Percentiles rank a stretch among this genome's conserved stretches.
Conservation (phyloP, 306 rosid genomes). For the Calophaca sinica region DNA sequence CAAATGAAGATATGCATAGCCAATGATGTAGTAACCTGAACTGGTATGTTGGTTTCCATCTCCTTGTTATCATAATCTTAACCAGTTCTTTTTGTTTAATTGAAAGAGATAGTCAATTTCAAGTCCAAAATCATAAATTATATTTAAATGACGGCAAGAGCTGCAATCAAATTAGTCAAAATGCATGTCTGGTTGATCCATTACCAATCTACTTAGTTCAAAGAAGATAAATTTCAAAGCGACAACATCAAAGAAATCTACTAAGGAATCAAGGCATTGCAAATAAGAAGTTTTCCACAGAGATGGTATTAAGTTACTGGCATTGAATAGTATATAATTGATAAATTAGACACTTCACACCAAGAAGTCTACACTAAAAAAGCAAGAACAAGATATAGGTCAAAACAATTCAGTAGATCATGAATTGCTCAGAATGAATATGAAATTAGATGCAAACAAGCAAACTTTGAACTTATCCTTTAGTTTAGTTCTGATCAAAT, state of each 20-base stretch:
- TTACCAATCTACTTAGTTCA: conserved; percentile 28
- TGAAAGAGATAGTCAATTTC: conserved; percentile 4
- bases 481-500: too few relatives aligned
- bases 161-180: too few relatives aligned
- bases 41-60: conserved; percentile 17
- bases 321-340: background rate
- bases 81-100: background rate
- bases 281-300: conserved; percentile 31
- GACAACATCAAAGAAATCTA: background rate
- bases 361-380: conserved; percentile 10
- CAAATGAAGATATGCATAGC: conserved; percentile 4
- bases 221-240: conserved; percentile 33
- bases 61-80: conserved; percentile 17
- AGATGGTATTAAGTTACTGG: conserved; percentile 16
- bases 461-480: too few relatives aligned
- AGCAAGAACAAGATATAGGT: background rate
- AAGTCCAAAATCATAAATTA: background rate
- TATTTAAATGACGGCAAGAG: background rate
- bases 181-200: too few relatives aligned
- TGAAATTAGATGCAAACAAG: too few relatives aligned
- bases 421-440: too few relatives aligned
- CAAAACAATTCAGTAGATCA: background rate
- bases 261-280: conserved; percentile 5
- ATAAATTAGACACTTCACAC: conserved; percentile 26
- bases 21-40: conserved; percentile 20